Evolutionary conservation across 257 asterid genomes (phyloP).

Genomic region (Fraxinus anomala): DNA sequence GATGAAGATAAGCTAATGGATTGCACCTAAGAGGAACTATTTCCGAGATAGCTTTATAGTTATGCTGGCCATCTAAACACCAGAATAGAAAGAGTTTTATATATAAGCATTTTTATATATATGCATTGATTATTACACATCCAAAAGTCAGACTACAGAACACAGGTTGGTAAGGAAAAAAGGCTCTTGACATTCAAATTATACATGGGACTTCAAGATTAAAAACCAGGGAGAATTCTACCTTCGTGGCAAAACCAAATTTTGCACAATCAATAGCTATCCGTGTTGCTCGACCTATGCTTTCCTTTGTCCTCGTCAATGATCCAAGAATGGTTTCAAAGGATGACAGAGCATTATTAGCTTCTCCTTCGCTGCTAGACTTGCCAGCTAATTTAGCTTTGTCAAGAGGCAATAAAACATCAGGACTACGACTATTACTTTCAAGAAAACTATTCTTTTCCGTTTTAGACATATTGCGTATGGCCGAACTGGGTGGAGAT

Average conservation of each 20-base stretch:
- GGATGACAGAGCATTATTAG: conserved; percentile 51
- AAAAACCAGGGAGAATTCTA: conserved; percentile 33
- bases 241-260: conserved; percentile 83
- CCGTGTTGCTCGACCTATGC: conserved; percentile 82
- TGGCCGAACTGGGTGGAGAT: conserved; percentile 58
- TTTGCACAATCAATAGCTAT: conserved; percentile 88
- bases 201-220: conserved; percentile 7
- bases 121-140: neutral
- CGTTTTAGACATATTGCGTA: conserved; percentile 46
- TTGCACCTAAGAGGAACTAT: conserved; percentile 1
- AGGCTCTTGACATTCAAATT: neutral
- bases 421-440: conserved; percentile 56
- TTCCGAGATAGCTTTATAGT: neutral
- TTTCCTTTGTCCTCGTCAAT: conserved; percentile 84
- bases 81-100: neutral
- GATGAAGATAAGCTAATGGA: neutral
- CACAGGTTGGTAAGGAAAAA: conserved; percentile 1
- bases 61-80: neutral
- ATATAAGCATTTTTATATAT: neutral
- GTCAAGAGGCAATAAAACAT: conserved; percentile 47
- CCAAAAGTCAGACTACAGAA: neutral
- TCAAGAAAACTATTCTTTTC: conserved; percentile 46
- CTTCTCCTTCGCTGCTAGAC: conserved; percentile 55
- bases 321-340: conserved; percentile 70
- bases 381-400: conserved; percentile 53